Evolutionary conservation across 441 rosid genomes (phyloP), one percentile per base, ranked within the genome.

Genomic region (Populus hybrid): DNA sequence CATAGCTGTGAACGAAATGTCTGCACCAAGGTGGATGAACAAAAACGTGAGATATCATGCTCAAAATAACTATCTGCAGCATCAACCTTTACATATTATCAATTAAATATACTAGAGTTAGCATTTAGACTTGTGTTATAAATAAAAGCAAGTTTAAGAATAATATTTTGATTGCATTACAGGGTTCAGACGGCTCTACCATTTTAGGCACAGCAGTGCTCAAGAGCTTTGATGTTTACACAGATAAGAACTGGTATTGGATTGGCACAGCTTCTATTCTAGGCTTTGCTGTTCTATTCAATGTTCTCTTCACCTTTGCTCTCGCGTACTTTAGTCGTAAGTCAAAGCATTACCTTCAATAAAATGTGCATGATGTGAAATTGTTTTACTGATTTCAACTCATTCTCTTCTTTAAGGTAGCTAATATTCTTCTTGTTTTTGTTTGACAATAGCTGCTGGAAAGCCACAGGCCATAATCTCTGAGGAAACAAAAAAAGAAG

Each of bases 21-120:
- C 75, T 81, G 89, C 97, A 63, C 88, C 97, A 7, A 91, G 98
- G 74, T 95, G 99, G 99, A 92, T 90, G 94, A 82, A 91, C 77
- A 80, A 82, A 86, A 4, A 0, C 81, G 98, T 92, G 82, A 24
- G 76, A 76, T 71, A 28, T 24, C 42, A 9, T 69, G 23, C 9
- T 36, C 53, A 69, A 70, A 40, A 0, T 32, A 38, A 70, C n/a
- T 14, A 70, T 19, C 42, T 9, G 21, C 28, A 61, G 4, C 28
- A 61, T 21, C 26, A 6, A 59, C 64, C 64, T 9, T 57, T 18
- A n/a, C 64, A 42, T 19, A 72, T 23, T 46, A 7, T 32, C 23
- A 35, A 26, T 74, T 28, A 53, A 53, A 30, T 9, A 18, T 9
- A 19, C 26, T 28, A 21, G 28, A 64, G 66, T 59, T 7, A 40